Base-by-base conservation (phyloP, 2,329 filamentous ascomycete species). In the Cercospora citrullina region DNA sequence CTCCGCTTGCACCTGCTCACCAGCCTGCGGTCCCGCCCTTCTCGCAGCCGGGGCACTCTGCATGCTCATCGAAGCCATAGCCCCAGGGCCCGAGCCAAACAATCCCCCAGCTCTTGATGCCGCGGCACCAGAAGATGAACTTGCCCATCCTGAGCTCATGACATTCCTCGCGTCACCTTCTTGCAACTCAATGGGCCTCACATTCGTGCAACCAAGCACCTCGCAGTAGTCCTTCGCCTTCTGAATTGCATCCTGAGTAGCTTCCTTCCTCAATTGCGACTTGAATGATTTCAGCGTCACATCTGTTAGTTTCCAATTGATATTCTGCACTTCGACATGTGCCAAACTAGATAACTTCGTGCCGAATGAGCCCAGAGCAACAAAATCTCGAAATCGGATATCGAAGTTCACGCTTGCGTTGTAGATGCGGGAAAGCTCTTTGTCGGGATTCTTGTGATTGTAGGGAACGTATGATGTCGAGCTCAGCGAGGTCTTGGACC, bases 351-450 rank as follows among this genome's bases (percentile, higher is more conserved):
- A 70, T 8, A 74, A 31, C 18, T 67, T 67, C 9, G 67, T 68
- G 18, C 69, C 68, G 30, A 74, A 74, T 2, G 60, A 31, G 10
- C 72, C 70, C 5, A 74, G 48, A 6, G 71, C 67, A 26, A 68
- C 68, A 63, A 74, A 74, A 26, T 73, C 71, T 33, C 70, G 67
- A 64, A 74, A 74, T 23, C 73, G 64, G 42, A 74, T 71, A 36
- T 74, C 73, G 66, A 73, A 74, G 5, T 31, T 69, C n/a, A 74
- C 66, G 10, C 30, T 64, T 2, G 67, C 65, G 18, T 63, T 66
- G 62, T 73, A 73, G 31, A 63, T 31, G 4, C 68, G 60, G 4
- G 69, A 63, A n/a, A 36, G 42, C 7, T 48, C n/a, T 16, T 55
- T 39, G 6, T 68, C 58, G 12, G 64, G 61, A 42, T 53, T 63